Conservation (phyloP, 495 filamentous ascomycete genomes). For the Penicillium daleae region DNA sequence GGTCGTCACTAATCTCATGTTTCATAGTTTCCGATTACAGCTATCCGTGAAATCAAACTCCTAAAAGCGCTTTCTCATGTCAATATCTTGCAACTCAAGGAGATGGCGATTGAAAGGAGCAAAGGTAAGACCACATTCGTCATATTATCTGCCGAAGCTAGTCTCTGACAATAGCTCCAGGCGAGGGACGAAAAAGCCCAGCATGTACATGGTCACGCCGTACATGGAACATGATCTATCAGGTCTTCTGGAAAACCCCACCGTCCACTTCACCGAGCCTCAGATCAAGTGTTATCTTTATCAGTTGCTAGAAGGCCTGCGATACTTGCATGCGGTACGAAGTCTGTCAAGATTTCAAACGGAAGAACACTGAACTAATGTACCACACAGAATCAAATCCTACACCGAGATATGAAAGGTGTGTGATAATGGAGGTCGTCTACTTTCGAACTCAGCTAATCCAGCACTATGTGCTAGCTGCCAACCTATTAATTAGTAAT, state of each 20-base stretch:
- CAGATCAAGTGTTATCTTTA: slow-evolving; percentile 99
- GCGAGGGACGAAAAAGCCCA: slow-evolving; percentile 80
- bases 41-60: slow-evolving; percentile 96
- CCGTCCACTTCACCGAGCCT: slow-evolving; percentile 79
- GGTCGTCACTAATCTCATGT: slow-evolving; percentile 11
- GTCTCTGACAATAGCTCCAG: slow-evolving; percentile 33
- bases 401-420: slow-evolving; percentile 97
- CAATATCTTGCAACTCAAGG: slow-evolving; percentile 85
- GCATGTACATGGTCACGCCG: slow-evolving; percentile 97
- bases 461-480: slow-evolving; percentile 56
- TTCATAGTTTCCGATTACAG: slow-evolving; percentile 86
- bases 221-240: slow-evolving; percentile 99
- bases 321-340: slow-evolving; percentile 80
- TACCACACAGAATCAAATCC: slow-evolving; percentile 65
- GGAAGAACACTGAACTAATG: background rate
- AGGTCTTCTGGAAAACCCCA: slow-evolving; percentile 91
- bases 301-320: slow-evolving; percentile 86
- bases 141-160: background rate
- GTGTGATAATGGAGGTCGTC: background rate
- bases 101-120: slow-evolving; percentile 91
- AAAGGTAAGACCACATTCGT: slow-evolving; percentile 51
- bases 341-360: background rate
- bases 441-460: slow-evolving; percentile 27
- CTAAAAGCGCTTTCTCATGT: slow-evolving; percentile 89
- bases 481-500: slow-evolving; percentile 97